These are phyloP conservation scores for Gossypium anomalum DNA, from an alignment of 345 rosid species.

Conservation along the genomic window DNA sequence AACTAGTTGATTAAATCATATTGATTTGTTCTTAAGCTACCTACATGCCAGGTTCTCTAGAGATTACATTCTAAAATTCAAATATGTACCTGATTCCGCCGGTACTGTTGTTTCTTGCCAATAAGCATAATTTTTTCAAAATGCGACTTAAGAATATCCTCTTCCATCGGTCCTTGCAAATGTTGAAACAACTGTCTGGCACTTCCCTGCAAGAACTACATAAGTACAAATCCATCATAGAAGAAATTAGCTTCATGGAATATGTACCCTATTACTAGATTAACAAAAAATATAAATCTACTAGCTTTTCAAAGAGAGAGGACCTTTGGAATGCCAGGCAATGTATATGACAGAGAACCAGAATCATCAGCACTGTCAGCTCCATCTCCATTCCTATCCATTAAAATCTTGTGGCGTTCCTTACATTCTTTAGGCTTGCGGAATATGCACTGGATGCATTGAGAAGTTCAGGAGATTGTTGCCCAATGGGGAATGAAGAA, in stretches of 20 bases:
- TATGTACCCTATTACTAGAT: conserved; percentile 6
- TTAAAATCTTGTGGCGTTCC: conserved; percentile 90
- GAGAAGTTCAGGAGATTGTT: conserved; percentile 11
- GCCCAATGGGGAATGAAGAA: neutral
- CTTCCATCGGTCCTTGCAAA: conserved; percentile 95
- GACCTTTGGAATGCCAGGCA: conserved; percentile 99
- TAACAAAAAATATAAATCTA: conserved; percentile 12
- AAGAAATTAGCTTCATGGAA: conserved; percentile 16
- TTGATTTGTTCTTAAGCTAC: neutral
- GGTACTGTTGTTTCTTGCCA: conserved; percentile 59
- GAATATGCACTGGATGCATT: conserved; percentile 62
- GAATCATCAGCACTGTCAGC: conserved; percentile 99
- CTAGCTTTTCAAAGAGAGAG: conserved; percentile 4
- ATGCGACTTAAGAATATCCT: conserved; percentile 89
- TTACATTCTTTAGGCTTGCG: conserved; percentile 91
- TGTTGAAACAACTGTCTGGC: conserved; percentile 97
- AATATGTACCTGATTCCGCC: conserved; percentile 64
- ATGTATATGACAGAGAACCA: conserved; percentile 90
- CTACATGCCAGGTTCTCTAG: conserved; percentile 6
- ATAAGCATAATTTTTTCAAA: conserved; percentile 82
- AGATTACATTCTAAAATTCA: neutral
- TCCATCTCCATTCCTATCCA: conserved; percentile 91
- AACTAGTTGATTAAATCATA: neutral
- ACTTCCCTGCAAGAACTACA: conserved; percentile 71
- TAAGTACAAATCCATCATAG: conserved; percentile 17